Evolutionary conservation across 2,329 filamentous ascomycete genomes (phyloP).

Genomic region (Colletotrichum tamarilloi): DNA sequence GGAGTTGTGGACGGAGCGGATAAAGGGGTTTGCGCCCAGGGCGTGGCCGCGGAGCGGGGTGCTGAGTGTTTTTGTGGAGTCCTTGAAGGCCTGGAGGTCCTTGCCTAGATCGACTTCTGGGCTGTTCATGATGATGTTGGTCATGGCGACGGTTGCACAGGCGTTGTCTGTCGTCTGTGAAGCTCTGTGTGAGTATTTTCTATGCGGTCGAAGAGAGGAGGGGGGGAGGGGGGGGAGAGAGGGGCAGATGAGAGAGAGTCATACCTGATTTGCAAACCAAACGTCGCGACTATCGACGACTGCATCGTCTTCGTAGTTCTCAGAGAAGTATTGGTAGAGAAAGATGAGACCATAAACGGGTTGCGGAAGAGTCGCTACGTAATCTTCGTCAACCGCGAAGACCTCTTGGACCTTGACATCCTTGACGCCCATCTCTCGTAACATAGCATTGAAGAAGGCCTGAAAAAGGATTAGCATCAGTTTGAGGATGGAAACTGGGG

Average conservation of each 20-base stretch:
- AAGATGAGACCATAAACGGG: conserved; percentile 91
- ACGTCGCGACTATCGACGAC: conserved; percentile 64
- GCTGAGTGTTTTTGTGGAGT: conserved; percentile 74
- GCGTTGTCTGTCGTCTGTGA: conserved; percentile 80
- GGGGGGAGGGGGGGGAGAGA: background rate
- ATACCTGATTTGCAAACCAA: conserved; percentile 95
- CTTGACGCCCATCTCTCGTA: conserved; percentile 80
- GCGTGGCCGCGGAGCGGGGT: conserved; percentile 81
- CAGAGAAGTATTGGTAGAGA: conserved; percentile 77
- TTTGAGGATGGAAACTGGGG: background rate
- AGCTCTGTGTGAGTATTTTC: background rate
- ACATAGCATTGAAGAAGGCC: conserved; percentile 88
- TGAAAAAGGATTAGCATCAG: conserved; percentile 44
- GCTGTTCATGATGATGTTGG: conserved; percentile 94
- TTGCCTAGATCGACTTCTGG: conserved; percentile 73
- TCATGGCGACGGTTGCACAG: conserved; percentile 90
- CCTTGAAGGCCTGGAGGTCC: conserved; percentile 78
- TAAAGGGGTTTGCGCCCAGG: conserved; percentile 78
- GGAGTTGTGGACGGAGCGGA: conserved; percentile 87
- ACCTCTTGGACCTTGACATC: conserved; percentile 82
- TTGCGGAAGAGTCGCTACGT: conserved; percentile 74
- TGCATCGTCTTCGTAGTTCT: conserved; percentile 65
- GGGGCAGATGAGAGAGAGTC: background rate
- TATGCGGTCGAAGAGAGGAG: background rate
- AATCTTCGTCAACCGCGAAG: conserved; percentile 75